phyloP scores from a whole-genome alignment of 2,329 filamentous ascomycete species.

The Tympanopsis confertula region DNA sequence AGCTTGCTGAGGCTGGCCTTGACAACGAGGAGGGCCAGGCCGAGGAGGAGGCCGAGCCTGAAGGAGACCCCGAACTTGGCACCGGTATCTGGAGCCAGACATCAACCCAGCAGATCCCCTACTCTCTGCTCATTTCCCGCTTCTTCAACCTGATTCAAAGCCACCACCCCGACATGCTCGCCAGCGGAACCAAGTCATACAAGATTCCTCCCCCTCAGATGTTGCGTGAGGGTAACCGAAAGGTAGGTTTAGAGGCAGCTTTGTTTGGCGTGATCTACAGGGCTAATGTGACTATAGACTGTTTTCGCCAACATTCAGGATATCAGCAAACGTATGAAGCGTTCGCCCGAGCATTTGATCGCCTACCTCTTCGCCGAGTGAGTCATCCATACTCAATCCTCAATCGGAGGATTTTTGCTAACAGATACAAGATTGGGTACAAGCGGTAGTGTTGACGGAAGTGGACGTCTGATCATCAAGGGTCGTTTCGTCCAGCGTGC shows the following conservation, averaged over 20 bases:
- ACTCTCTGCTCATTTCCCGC: constrained; percentile 73
- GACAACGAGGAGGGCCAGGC: constrained; percentile 28
- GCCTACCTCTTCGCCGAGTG: constrained; percentile 69
- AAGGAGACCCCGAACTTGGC: constrained; percentile 73
- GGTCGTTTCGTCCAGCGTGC: constrained; percentile 96
- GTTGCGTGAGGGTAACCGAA: constrained; percentile 99
- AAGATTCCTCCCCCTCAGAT: constrained; percentile 98
- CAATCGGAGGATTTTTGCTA: no score
- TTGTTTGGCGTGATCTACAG: no score
- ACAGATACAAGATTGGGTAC: no score
- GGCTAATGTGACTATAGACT: no score
- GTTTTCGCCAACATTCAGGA: constrained; percentile 99
- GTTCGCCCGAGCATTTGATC: constrained; percentile 93
- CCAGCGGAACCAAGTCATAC: constrained; percentile 84
- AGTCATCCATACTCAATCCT: no score
- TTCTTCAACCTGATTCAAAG: constrained; percentile 93
- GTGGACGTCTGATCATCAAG: constrained; percentile 90
- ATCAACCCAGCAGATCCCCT: constrained; percentile 65
- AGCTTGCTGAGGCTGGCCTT: constrained; percentile 37
- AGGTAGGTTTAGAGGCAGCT: no score
- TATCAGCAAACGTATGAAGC: constrained; percentile 99
- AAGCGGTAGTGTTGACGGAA: constrained; percentile 87
- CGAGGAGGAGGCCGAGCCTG: constrained; percentile 37
- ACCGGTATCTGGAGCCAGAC: constrained; percentile 87
- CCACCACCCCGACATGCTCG: constrained; percentile 91